Percentiles rank a stretch among this genome's conserved stretches.
phyloP scores from a whole-genome alignment of 2,329 filamentous ascomycete species.

The Nemania diffusa region DNA sequence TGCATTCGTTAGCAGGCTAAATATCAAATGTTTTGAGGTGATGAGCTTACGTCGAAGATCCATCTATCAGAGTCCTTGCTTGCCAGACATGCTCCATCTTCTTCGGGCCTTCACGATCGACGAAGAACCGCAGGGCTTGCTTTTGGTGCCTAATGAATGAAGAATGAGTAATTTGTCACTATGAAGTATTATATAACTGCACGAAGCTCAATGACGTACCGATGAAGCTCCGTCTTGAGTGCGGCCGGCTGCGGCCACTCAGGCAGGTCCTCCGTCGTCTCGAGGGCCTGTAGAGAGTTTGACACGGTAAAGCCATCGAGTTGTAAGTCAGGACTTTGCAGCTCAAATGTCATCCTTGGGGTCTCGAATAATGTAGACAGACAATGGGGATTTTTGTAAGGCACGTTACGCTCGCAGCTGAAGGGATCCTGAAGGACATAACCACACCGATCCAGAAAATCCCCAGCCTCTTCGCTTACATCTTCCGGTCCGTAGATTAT shows the following conservation, averaged over 20 bases:
- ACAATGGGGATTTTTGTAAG: constrained; percentile 23
- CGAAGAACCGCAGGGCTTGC: constrained; percentile 14
- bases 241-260: constrained; percentile 14
- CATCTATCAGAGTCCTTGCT: neutral
- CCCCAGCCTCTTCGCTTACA: constrained; percentile 15
- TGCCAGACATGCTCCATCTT: constrained; percentile 13
- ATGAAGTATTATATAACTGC: neutral
- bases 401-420: constrained; percentile 14
- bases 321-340: neutral
- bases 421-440: constrained; percentile 21
- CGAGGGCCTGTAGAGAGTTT: constrained; percentile 10
- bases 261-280: constrained; percentile 11
- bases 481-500: constrained; percentile 22
- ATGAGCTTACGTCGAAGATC: constrained; percentile 13
- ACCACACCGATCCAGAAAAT: constrained; percentile 17
- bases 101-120: constrained; percentile 1
- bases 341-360: constrained; percentile 21
- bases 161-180: neutral
- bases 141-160: constrained; percentile 20
- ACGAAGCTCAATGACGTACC: neutral
- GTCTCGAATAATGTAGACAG: constrained; percentile 23
- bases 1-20: neutral
- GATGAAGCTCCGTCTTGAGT: constrained; percentile 17
- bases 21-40: neutral
- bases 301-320: constrained; percentile 11